These are phyloP conservation scores for Blastobotrys elegans DNA, from an alignment of 1,139 yeast genomes.

Conservation along the genomic window DNA sequence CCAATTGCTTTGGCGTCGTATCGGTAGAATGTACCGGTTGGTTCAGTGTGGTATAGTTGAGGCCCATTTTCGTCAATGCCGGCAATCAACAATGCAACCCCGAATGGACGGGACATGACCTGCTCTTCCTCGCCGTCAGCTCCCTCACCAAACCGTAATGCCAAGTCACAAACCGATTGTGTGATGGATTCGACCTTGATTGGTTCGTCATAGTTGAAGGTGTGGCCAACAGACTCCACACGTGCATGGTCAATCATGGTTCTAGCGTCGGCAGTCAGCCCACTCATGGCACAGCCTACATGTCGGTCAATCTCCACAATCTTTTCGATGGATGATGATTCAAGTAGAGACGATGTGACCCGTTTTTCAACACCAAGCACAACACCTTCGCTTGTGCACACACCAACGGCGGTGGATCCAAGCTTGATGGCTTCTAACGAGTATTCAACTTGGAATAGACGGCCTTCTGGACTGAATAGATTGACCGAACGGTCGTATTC, in stretches of 20 bases:
- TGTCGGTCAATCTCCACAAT: constrained; percentile 92
- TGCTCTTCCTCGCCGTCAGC: constrained; percentile 97
- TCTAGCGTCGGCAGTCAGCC: constrained; percentile 97
- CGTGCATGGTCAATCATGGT: constrained; percentile 99
- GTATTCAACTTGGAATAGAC: constrained; percentile 96
- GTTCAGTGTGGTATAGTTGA: constrained; percentile 96
- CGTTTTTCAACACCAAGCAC: constrained; percentile 95
- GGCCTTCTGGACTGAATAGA: constrained; percentile 98
- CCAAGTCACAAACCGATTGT: constrained; percentile 95
- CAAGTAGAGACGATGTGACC: constrained; percentile 87
- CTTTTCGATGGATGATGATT: constrained; percentile 90
- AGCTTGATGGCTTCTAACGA: constrained; percentile 94
- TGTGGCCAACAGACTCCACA: constrained; percentile 80
- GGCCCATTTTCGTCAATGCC: constrained; percentile 96
- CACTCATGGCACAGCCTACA: constrained; percentile 98
- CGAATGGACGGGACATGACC: constrained; percentile 98
- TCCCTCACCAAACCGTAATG: constrained; percentile 96
- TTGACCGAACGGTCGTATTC: constrained; percentile 99
- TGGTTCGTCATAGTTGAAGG: constrained; percentile 85
- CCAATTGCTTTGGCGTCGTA: constrained; percentile 99
- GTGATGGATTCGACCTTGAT: constrained; percentile 92
- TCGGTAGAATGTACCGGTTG: constrained; percentile 95
- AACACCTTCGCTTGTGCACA: constrained; percentile 94
- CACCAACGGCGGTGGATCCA: constrained; percentile 97
- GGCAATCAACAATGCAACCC: constrained; percentile 94